A percentile compares a stretch with the other conserved stretches of the same genome.
Evolutionary conservation across 2,329 filamentous ascomycete genomes (phyloP).

Genomic region (Aspergillus spinulosporus): DNA sequence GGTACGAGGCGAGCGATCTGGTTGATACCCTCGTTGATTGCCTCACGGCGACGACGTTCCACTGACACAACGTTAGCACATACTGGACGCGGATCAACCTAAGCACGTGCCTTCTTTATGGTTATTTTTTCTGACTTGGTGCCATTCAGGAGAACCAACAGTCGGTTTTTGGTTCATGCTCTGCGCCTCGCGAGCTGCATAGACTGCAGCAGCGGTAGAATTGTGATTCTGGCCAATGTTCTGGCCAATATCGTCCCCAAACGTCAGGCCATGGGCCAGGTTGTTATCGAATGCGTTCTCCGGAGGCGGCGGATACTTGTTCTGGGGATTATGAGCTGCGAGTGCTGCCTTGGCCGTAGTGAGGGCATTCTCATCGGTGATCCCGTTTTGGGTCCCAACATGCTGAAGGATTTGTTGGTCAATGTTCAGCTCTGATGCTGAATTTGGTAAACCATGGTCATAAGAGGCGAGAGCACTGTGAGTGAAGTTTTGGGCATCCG

Average conservation of each 20-base stretch:
- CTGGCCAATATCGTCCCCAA: constrained; percentile 45
- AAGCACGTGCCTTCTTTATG: constrained; percentile 84
- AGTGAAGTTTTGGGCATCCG: constrained; percentile 37
- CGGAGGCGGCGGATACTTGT: constrained; percentile 48
- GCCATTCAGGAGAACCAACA: constrained; percentile 97
- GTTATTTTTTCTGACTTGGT: constrained; percentile 94
- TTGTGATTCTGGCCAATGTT: constrained; percentile 43
- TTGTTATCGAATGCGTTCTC: constrained; percentile 41
- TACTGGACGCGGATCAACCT: constrained; percentile 10
- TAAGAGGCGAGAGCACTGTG: constrained; percentile 38
- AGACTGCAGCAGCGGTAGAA: constrained; percentile 62
- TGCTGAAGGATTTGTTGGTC: constrained; percentile 51
- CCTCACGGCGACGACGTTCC: constrained; percentile 92
- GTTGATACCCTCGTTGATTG: constrained; percentile 98
- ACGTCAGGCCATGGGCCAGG: constrained; percentile 37
- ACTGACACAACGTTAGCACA: constrained; percentile 56
- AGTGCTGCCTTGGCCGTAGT: constrained; percentile 51
- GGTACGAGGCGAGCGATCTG: constrained; percentile 97
- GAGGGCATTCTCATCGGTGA: constrained; percentile 48
- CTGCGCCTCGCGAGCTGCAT: constrained; percentile 54
- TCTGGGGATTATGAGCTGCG: constrained; percentile 46
- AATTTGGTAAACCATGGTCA: constrained; percentile 41
- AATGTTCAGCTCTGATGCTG: constrained; percentile 43
- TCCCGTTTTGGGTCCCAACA: constrained; percentile 55
- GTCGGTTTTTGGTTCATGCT: constrained; percentile 68